Conservation (phyloP, 2,329 filamentous ascomycete species). For the Xylariales sp. region DNA sequence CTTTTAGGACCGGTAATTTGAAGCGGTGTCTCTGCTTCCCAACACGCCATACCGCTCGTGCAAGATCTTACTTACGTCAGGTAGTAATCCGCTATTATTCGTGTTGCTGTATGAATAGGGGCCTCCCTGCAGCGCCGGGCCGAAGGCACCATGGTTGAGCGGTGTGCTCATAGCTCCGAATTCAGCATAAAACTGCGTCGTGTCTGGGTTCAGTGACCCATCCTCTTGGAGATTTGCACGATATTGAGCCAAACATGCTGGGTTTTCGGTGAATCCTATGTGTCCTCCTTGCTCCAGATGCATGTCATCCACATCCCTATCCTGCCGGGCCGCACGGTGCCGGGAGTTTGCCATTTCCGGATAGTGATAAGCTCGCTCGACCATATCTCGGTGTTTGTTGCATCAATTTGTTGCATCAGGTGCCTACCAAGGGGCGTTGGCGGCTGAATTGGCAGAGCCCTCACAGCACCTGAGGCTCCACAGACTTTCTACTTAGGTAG, state of each 20-base stretch:
- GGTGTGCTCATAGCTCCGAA: not conserved
- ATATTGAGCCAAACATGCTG: slow-evolving; percentile 1
- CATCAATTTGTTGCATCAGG: too few relatives aligned
- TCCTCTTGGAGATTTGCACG: not conserved
- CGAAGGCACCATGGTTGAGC: not conserved
- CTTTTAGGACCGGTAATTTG: not conserved
- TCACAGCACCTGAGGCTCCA: too few relatives aligned
- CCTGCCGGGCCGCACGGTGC: not conserved
- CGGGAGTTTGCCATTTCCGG: not conserved
- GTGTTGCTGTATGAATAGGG: not conserved
- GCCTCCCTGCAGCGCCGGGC: not conserved
- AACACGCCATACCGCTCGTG: not conserved
- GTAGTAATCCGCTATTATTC: not conserved
- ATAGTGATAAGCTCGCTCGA: too few relatives aligned
- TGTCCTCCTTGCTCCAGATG: not conserved
- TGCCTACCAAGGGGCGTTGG: too few relatives aligned
- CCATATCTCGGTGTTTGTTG: too few relatives aligned
- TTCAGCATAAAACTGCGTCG: not conserved
- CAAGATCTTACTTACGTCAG: not conserved
- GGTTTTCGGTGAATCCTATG: not conserved
- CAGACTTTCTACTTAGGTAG: too few relatives aligned
- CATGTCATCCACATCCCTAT: not conserved
- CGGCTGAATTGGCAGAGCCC: too few relatives aligned
- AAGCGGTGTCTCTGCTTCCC: not conserved
- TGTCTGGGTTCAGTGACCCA: not conserved